Evolutionary conservation across 2,329 filamentous ascomycete species (phyloP).

Genomic region (Tolypocladium paradoxum): DNA sequence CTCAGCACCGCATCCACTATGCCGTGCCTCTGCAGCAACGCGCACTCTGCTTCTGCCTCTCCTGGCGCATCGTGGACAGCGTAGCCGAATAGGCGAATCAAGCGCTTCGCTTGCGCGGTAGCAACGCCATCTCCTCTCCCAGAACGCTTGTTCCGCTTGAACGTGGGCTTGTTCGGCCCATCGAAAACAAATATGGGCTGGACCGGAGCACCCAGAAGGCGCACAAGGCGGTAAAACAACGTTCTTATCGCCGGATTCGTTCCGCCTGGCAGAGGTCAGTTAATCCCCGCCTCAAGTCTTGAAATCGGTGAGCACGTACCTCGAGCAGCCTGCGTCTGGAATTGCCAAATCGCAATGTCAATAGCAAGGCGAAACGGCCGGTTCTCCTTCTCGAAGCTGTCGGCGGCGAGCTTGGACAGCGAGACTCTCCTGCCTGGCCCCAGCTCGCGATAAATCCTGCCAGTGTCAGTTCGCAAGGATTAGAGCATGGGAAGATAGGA

Average conservation of each 20-base stretch:
- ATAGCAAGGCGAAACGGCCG: slow-evolving; percentile 79
- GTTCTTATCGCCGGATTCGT: slow-evolving; percentile 84
- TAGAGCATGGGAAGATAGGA: accelerated
- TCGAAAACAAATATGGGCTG: slow-evolving; percentile 88
- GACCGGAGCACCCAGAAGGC: slow-evolving; percentile 65
- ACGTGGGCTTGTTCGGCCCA: slow-evolving; percentile 69
- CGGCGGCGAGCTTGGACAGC: slow-evolving; percentile 69
- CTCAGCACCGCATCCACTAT: slow-evolving; percentile 89
- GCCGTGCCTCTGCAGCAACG: slow-evolving; percentile 67
- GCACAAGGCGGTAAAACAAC: slow-evolving; percentile 81
- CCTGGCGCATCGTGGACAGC: slow-evolving; percentile 78
- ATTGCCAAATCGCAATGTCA: slow-evolving; percentile 95
- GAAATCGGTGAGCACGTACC: slow-evolving; percentile 28
- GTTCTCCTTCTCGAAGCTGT: slow-evolving; percentile 59
- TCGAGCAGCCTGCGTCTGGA: slow-evolving; percentile 76
- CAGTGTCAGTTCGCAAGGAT: slow-evolving; percentile 2
- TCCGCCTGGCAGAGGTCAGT: slow-evolving; percentile 44
- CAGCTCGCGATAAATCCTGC: slow-evolving; percentile 82
- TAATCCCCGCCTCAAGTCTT: too few species aligned
- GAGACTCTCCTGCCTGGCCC: slow-evolving; percentile 70
- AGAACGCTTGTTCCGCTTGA: slow-evolving; percentile 78
- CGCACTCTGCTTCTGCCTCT: slow-evolving; percentile 94
- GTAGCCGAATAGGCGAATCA: slow-evolving; percentile 80
- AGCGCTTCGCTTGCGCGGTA: slow-evolving; percentile 67
- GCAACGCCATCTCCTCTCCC: slow-evolving; percentile 55